Base-by-base conservation (phyloP, 2,329 filamentous ascomycete genomes). In the Trichoderma breve region DNA sequence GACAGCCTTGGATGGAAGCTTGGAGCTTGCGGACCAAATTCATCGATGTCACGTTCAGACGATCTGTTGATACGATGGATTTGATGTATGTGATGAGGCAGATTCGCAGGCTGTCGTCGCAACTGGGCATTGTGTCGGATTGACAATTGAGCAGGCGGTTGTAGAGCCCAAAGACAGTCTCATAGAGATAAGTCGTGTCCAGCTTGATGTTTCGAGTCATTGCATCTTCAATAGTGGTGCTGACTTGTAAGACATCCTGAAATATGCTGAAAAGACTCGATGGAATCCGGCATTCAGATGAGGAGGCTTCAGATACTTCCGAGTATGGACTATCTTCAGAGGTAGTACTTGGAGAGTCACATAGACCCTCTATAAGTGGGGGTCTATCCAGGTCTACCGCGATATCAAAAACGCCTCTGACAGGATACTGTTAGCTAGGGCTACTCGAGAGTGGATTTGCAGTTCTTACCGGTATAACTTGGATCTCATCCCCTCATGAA, bases 51-150 rank as follows among this genome's bases (percentile, higher is more conserved):
- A 18, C 4, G 39, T 28, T 70, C 6, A 62, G 30, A 5, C 30
- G 39, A 6, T 61, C 39, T 30, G 14, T n/a, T 8, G 39, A 53
- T 34, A 32, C 43, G 18, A 62, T 30, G 21, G 67, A 70, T 8
- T 70, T 70, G 36, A 70, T 36, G 39, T 70, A 70, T 7, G 62
- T 21, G 5, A 70, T 70, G 39, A 70, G 67, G 30, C 36, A 62
- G 11, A 70, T 62, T 18, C 67, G 57, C 1, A 70, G 30, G 30
- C 67, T 53, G 39, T 70, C 34, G 5, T 70, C 57, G 21, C 67
- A 69, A 12, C 58, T 39, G n/a, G 55, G 51, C 55, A 69, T 60
- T 30, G 6, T n/a, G 28, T 70, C 57, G 9, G 57, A 61, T 15
- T 70, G 28, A 15, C 57, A 70, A 14, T 15, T 70, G 28, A 70